Base-by-base conservation (phyloP, 2,329 filamentous ascomycete genomes). In the Alternaria dauci region DNA sequence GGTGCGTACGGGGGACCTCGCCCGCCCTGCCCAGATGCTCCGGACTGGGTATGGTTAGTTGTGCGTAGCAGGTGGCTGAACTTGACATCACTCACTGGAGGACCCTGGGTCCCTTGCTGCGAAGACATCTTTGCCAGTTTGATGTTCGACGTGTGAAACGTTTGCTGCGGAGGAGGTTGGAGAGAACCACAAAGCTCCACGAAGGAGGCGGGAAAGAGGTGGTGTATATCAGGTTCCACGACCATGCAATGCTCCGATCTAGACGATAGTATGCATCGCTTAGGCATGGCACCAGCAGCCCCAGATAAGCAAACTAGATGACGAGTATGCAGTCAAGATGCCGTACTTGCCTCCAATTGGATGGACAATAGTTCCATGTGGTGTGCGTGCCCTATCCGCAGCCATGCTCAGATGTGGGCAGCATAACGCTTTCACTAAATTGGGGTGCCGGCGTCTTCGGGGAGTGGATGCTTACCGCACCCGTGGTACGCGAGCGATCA, bases 1-100 rank as follows among this genome's bases (percentile, higher is more conserved):
- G 75, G 74, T 26, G 75, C 54, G 66, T 76, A 77, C 48, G 76
- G 76, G 59, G 74, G 69, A n/a, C 62, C 59, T 52, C 50, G 30
- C n/a, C 32, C 30, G 14, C 20, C 52, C 43, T 50, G 57, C 14
- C 51, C 25, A 26, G 58, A 34, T 26, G 30, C 52, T 26, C 39
- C 38, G 28, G 54, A 53, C 64, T 70, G 60, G 25, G 28, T 51
- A 48, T 67, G 46, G 36, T 58, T 44, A 63, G 20, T 55, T 50
- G 12, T n/a, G 48, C 30, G 43, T 25, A 50, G 8, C 26, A 43
- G 5, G 43, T 52, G 23, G 34, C 28, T 18, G n/a, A 11, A 28
- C 3, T 41, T 39, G n/a, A 48, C 39, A 28, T 34, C 25, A 62
- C 65, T 54, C 38, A 64, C 58, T 41, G 53, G 50, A 47, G 58